Conservation (phyloP, 2,329 filamentous ascomycete species). For the Gyromitra esculenta region DNA sequence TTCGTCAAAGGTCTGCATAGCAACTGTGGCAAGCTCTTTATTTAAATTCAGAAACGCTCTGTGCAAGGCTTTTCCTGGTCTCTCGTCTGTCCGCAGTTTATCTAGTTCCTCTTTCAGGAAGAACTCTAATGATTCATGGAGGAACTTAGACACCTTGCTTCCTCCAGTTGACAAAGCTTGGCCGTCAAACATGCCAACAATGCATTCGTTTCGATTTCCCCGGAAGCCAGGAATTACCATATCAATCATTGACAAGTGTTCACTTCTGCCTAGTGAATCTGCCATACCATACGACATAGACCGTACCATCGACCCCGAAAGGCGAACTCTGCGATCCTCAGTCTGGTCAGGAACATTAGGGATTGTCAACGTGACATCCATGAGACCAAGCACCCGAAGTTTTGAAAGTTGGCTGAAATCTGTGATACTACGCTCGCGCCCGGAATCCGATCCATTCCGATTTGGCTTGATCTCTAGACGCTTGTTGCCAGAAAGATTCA, state of each 20-base stretch:
- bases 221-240: constrained; percentile 93
- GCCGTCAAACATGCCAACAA: constrained; percentile 95
- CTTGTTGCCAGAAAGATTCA: constrained; percentile 97
- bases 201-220: constrained; percentile 85
- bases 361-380: constrained; percentile 96
- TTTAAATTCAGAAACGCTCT: constrained; percentile 89
- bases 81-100: constrained; percentile 74
- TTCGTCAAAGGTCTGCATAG: constrained; percentile 81
- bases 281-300: constrained; percentile 97
- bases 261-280: constrained; percentile 89
- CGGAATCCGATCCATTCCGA: constrained; percentile 76
- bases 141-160: constrained; percentile 93
- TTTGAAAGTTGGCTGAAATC: constrained; percentile 88
- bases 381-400: constrained; percentile 86
- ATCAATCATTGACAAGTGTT: constrained; percentile 94
- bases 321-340: constrained; percentile 92
- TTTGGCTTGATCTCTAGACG: constrained; percentile 87
- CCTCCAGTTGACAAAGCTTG: constrained; percentile 88
- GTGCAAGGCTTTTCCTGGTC: constrained; percentile 81
- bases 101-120: constrained; percentile 86
- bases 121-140: constrained; percentile 93
- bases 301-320: constrained; percentile 92
- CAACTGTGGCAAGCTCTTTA: constrained; percentile 89
- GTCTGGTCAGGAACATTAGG: constrained; percentile 94
- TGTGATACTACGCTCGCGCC: constrained; percentile 76